Percentiles rank a stretch among this genome's conserved stretches.
Conservation (phyloP, 805 yeast genomes). For the Hanseniaspora pseudoguilliermondii region DNA sequence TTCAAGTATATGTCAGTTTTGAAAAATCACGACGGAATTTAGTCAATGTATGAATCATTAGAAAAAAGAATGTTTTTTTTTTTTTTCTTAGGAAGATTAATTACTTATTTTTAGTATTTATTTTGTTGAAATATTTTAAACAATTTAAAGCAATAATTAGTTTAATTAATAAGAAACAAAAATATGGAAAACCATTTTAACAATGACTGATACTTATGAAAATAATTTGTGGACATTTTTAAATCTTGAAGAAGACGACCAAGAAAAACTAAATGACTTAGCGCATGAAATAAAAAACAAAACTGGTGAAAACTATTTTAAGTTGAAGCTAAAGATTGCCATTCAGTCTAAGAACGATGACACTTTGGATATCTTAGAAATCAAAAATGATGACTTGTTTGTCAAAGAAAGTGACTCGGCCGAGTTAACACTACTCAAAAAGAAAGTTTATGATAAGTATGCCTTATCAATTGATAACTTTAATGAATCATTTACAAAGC, state of each 20-base stretch:
- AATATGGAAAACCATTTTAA: too few species aligned
- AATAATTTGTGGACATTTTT: constrained; percentile 2
- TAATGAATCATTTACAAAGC: not conserved
- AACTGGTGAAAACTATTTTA: not conserved
- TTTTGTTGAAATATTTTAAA: too few species aligned
- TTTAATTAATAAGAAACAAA: too few species aligned
- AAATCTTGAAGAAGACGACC: constrained; percentile 1
- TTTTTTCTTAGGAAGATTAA: not conserved
- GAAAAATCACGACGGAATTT: not conserved
- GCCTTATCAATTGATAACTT: not conserved
- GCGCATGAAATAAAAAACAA: not conserved
- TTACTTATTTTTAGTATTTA: not conserved
- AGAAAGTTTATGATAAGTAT: not conserved
- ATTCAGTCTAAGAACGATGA: not conserved
- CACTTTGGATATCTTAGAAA: not conserved
- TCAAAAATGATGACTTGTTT: not conserved
- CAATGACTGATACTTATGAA: constrained; percentile 1
- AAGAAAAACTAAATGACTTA: not conserved
- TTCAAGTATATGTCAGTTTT: too few species aligned
- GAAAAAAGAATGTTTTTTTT: not conserved
- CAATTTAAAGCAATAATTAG: too few species aligned
- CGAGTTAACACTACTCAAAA: constrained; percentile 2
- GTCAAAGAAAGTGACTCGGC: not conserved
- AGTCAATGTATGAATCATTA: not conserved
- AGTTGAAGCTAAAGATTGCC: constrained; percentile 6